These are phyloP conservation scores for Zygosaccharomyces kombuchaensis DNA, from an alignment of 805 yeast genomes.

Conservation along the genomic window DNA sequence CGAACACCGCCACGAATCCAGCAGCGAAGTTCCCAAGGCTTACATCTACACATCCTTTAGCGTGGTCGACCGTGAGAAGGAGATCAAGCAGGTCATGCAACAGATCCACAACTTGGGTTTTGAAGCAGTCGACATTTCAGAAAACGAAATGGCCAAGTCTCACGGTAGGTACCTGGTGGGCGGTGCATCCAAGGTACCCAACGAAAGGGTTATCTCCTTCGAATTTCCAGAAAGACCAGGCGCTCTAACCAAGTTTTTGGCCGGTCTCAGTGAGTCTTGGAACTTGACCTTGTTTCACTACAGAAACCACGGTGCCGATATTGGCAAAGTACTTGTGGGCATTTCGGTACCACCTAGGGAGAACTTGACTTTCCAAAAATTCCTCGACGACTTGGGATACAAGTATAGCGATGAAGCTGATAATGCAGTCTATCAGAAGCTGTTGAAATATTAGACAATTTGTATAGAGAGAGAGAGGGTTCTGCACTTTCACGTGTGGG, in stretches of 20 bases:
- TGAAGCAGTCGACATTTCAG: slow-evolving; percentile 77
- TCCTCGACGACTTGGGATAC: slow-evolving; percentile 71
- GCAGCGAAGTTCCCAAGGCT: slow-evolving; percentile 49
- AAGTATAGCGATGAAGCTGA: slow-evolving; percentile 75
- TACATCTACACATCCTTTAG: slow-evolving; percentile 84
- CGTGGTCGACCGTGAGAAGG: slow-evolving; percentile 71
- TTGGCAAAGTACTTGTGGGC: slow-evolving; percentile 90
- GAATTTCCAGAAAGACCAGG: slow-evolving; percentile 99
- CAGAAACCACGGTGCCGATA: slow-evolving; percentile 93
- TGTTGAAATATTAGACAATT: slow-evolving; percentile 45
- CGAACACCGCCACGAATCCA: slow-evolving; percentile 35
- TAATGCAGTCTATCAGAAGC: slow-evolving; percentile 78
- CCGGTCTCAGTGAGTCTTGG: slow-evolving; percentile 71
- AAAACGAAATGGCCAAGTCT: slow-evolving; percentile 90
- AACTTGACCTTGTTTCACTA: slow-evolving; percentile 93
- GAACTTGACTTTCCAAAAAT: slow-evolving; percentile 57
- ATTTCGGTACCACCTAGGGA: slow-evolving; percentile 75
- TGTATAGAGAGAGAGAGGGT: neutral
- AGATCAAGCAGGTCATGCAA: slow-evolving; percentile 58
- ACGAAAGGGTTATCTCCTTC: slow-evolving; percentile 76
- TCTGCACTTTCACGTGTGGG: neutral
- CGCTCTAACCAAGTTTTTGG: slow-evolving; percentile 77
- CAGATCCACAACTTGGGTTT: slow-evolving; percentile 61
- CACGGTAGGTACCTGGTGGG: slow-evolving; percentile 97
- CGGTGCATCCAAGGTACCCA: slow-evolving; percentile 67